A percentile compares a stretch with the other conserved stretches of the same genome.
Evolutionary conservation across 129 eudicot genomes (phyloP).

Genomic region (Chrysanthemum seticuspe): DNA sequence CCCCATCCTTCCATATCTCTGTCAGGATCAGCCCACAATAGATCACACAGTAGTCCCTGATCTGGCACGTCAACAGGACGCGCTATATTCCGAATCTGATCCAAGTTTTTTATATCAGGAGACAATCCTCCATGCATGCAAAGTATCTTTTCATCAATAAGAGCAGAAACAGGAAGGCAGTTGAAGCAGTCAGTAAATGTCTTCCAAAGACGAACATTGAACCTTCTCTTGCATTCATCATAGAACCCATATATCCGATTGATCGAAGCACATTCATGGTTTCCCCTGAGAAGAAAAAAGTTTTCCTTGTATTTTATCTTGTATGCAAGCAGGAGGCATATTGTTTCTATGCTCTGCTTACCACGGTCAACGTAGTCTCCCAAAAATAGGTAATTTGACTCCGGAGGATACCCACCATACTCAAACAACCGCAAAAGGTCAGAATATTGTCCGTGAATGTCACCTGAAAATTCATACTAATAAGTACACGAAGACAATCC

Average conservation of each 20-base stretch:
- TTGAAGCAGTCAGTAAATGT: slow-evolving; percentile 62
- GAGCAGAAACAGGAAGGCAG: slow-evolving; percentile 64
- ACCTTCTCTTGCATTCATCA: slow-evolving; percentile 67
- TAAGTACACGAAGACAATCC: neutral
- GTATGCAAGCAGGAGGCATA: slow-evolving; percentile 64
- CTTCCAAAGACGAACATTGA: slow-evolving; percentile 61
- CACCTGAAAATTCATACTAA: slow-evolving; percentile 38
- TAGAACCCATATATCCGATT: slow-evolving; percentile 62
- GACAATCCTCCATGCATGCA: slow-evolving; percentile 77
- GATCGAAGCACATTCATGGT: slow-evolving; percentile 64
- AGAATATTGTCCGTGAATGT: slow-evolving; percentile 60
- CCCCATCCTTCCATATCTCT: slow-evolving; percentile 64
- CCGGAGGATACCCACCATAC: slow-evolving; percentile 62
- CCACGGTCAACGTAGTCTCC: slow-evolving; percentile 76
- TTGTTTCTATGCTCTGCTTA: slow-evolving; percentile 73
- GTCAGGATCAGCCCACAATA: slow-evolving; percentile 65
- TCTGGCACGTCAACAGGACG: slow-evolving; percentile 60
- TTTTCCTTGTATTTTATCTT: slow-evolving; percentile 68
- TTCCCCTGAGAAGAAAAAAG: slow-evolving; percentile 68
- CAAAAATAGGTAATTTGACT: slow-evolving; percentile 52
- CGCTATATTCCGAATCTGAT: slow-evolving; percentile 51
- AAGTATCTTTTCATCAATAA: slow-evolving; percentile 65
- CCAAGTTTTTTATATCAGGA: slow-evolving; percentile 53
- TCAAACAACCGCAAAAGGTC: slow-evolving; percentile 62
- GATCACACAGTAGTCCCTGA: slow-evolving; percentile 62